phyloP scores from a whole-genome alignment of 768 basidiomycete species.

The Suillus occidentalis region DNA sequence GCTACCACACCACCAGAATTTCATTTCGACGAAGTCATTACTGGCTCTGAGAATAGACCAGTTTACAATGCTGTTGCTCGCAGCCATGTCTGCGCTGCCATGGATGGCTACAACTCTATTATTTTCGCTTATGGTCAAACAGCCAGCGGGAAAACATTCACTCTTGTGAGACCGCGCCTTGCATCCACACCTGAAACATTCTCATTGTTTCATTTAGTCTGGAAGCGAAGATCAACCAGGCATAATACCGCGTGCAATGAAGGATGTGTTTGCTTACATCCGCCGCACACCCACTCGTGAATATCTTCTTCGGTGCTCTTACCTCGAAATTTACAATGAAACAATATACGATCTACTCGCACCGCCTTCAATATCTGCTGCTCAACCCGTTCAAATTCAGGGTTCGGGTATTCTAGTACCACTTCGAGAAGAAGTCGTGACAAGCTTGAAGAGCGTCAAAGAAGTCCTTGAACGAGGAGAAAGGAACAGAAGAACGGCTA shows the following conservation, averaged over 20 bases:
- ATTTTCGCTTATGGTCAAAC: constrained; percentile 96
- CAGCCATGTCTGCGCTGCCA: constrained; percentile 84
- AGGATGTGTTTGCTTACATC: constrained; percentile 87
- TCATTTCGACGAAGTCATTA: constrained; percentile 75
- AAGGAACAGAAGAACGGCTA: constrained; percentile 84
- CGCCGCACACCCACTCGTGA: constrained; percentile 75
- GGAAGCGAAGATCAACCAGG: constrained; percentile 85
- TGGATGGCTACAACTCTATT: constrained; percentile 96
- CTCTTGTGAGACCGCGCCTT: constrained; percentile 41
- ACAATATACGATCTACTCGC: constrained; percentile 83
- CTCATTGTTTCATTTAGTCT: constrained; percentile 38
- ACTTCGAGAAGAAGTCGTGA: constrained; percentile 91
- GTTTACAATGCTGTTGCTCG: constrained; percentile 75
- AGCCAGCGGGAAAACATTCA: constrained; percentile 74
- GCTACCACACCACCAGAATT: constrained; percentile 47
- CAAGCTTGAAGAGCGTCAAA: constrained; percentile 80
- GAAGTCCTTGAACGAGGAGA: constrained; percentile 87
- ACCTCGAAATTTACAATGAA: constrained; percentile 98
- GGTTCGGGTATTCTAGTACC: constrained; percentile 72
- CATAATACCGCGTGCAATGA: constrained; percentile 91
- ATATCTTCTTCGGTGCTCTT: constrained; percentile 93
- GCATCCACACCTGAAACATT: constrained; percentile 30
- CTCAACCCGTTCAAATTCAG: constrained; percentile 71
- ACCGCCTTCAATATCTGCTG: constrained; percentile 52
- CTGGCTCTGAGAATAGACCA: constrained; percentile 76